These are phyloP conservation scores for Globisporangium canariense DNA, from an alignment of 352 stramenopile species.

Conservation along the genomic window DNA sequence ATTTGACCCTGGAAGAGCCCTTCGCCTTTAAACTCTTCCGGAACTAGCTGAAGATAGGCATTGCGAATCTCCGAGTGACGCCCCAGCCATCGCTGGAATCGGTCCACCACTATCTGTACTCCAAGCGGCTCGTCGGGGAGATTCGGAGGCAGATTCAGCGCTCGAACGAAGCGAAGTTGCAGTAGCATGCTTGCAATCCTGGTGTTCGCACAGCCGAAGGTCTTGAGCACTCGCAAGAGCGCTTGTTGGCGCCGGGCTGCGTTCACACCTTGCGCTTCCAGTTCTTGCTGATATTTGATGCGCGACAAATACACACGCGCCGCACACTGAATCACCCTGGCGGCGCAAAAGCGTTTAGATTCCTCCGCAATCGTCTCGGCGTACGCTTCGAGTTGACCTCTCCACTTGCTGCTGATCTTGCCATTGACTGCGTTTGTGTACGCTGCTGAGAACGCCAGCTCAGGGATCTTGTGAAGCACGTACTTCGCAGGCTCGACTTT, in stretches of 20 bases:
- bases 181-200: conserved; percentile 66
- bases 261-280: conserved; percentile 66
- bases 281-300: conserved; percentile 52
- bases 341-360: conserved; percentile 63
- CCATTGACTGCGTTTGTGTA: conserved; percentile 32
- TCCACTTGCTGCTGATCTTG: conserved; percentile 48
- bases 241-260: conserved; percentile 56
- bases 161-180: conserved; percentile 59
- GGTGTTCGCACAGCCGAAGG: conserved; percentile 59
- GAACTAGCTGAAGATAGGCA: conserved; percentile 40
- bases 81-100: conserved; percentile 44
- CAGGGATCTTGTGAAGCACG: conserved; percentile 57
- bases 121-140: conserved; percentile 57
- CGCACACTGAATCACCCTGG: conserved; percentile 72
- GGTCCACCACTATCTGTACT: conserved; percentile 57
- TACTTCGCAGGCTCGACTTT: conserved; percentile 50
- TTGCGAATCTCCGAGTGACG: conserved; percentile 55
- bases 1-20: conserved; percentile 27
- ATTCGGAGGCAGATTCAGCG: conserved; percentile 40
- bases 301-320: conserved; percentile 64
- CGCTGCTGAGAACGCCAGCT: conserved; percentile 58
- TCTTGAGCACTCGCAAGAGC: conserved; percentile 44
- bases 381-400: conserved; percentile 54
- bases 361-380: conserved; percentile 58
- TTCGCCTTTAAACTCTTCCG: conserved; percentile 48